These are phyloP conservation scores for Ophiostoma populinum DNA, from an alignment of 2,329 filamentous ascomycete genomes.

Conservation along the genomic window DNA sequence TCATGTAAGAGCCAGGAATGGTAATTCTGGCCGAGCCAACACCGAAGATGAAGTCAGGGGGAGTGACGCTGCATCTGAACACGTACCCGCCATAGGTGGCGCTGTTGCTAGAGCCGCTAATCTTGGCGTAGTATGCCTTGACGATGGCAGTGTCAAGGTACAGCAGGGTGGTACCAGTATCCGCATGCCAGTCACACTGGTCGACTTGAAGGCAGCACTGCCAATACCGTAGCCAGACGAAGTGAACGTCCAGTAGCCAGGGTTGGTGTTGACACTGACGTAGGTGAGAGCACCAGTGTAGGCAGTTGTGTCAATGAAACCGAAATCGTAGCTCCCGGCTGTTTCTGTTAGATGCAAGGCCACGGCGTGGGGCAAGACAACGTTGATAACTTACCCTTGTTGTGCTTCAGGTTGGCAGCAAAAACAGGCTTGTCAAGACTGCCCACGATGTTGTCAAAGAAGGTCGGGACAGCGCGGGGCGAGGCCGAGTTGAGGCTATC, in stretches of 20 bases:
- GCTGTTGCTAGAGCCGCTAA: conserved; percentile 20
- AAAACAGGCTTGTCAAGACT: conserved; percentile 30
- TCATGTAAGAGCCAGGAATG: conserved; percentile 19
- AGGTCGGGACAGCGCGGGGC: conserved; percentile 14
- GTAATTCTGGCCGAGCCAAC: conserved; percentile 18
- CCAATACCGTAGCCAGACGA: conserved; percentile 28
- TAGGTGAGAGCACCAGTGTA: conserved; percentile 37
- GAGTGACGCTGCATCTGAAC: conserved; percentile 18
- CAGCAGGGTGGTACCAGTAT: conserved; percentile 27
- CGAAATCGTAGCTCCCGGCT: conserved; percentile 32
- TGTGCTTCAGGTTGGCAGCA: conserved; percentile 26
- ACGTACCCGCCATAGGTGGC: conserved; percentile 19
- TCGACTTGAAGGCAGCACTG: conserved; percentile 26
- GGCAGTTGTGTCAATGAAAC: conserved; percentile 33
- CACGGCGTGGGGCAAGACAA: not conserved
- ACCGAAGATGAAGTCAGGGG: conserved; percentile 21
- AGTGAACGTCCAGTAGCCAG: conserved; percentile 41
- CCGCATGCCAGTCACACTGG: conserved; percentile 18
- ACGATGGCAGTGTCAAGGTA: conserved; percentile 20
- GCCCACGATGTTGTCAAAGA: conserved; percentile 19
- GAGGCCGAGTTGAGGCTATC: conserved; percentile 16
- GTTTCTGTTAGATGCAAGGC: no score
- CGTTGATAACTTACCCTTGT: conserved; percentile 1
- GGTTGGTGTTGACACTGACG: conserved; percentile 26
- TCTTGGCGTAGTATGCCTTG: conserved; percentile 21